These are phyloP conservation scores for Podila clonocystis DNA, from an alignment of 192 early-diverging fungal genomes.

Conservation along the genomic window DNA sequence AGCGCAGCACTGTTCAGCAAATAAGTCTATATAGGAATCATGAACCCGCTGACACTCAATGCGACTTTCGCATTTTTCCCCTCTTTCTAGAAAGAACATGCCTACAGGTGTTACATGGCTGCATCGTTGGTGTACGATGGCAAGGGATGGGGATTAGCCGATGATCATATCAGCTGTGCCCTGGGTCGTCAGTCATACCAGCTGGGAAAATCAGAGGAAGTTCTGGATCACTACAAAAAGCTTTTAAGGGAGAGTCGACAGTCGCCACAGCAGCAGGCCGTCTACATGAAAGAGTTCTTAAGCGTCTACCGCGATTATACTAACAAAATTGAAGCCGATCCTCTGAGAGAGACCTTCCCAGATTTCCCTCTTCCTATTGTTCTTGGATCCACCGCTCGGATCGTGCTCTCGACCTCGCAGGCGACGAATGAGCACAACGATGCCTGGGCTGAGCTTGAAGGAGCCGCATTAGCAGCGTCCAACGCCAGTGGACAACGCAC, in stretches of 20 bases:
- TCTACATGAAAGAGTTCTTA: slow-evolving; percentile 81
- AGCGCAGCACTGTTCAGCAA: background rate
- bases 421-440: slow-evolving; percentile 65
- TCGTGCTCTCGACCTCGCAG: slow-evolving; percentile 71
- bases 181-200: slow-evolving; percentile 85
- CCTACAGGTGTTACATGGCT: slow-evolving; percentile 78
- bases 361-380: slow-evolving; percentile 72
- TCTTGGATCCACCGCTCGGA: slow-evolving; percentile 60
- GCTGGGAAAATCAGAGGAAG: slow-evolving; percentile 76
- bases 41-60: background rate
- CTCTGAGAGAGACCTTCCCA: slow-evolving; percentile 55
- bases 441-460: slow-evolving; percentile 76
- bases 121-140: slow-evolving; percentile 69
- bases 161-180: slow-evolving; percentile 91
- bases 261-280: slow-evolving; percentile 66
- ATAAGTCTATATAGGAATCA: background rate
- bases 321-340: slow-evolving; percentile 54
- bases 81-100: slow-evolving; percentile 69
- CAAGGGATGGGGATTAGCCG: slow-evolving; percentile 77
- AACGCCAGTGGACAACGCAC: slow-evolving; percentile 60
- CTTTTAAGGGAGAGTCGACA: slow-evolving; percentile 78
- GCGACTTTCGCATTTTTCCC: background rate
- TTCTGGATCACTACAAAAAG: slow-evolving; percentile 81
- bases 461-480: slow-evolving; percentile 34
- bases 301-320: slow-evolving; percentile 75